Conservation (phyloP, 495 filamentous ascomycete genomes). For the Baudoinia panamericana region DNA sequence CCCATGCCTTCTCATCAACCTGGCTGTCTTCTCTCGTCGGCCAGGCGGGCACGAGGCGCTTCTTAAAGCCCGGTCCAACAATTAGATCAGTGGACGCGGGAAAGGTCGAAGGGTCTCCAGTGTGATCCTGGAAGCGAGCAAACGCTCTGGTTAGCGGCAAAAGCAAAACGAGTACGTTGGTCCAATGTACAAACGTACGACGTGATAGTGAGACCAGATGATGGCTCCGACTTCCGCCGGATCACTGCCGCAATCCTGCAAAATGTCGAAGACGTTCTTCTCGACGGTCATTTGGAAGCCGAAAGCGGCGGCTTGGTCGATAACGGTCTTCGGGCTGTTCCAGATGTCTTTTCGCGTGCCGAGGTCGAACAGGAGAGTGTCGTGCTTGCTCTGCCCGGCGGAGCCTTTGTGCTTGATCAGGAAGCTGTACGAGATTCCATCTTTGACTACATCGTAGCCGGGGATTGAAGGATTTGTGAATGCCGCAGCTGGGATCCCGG, state of each 20-base stretch:
- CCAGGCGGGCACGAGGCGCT: slow-evolving; percentile 36
- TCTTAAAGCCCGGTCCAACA: slow-evolving; percentile 44
- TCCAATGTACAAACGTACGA: slow-evolving; percentile 7
- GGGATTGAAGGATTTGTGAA: slow-evolving; percentile 23
- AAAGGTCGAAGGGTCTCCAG: slow-evolving; percentile 42
- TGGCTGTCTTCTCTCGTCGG: slow-evolving; percentile 32
- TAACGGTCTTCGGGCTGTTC: slow-evolving; percentile 31
- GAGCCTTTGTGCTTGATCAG: slow-evolving; percentile 39
- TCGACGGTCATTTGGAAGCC: slow-evolving; percentile 30
- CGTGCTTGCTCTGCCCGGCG: slow-evolving; percentile 28
- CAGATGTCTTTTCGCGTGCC: slow-evolving; percentile 41
- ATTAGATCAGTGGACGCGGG: slow-evolving; percentile 35
- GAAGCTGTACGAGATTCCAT: slow-evolving; percentile 39
- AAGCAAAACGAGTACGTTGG: too few relatives aligned
- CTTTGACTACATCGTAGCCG: slow-evolving; percentile 24
- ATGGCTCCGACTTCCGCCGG: slow-evolving; percentile 40
- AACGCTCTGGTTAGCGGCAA: too few relatives aligned
- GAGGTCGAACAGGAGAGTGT: slow-evolving; percentile 42
- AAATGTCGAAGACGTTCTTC: slow-evolving; percentile 39
- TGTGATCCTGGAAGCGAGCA: slow-evolving; percentile 55
- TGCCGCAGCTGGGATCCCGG: slow-evolving; percentile 20
- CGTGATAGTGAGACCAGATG: slow-evolving; percentile 33
- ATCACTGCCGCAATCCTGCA: slow-evolving; percentile 36
- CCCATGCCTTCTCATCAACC: slow-evolving; percentile 20
- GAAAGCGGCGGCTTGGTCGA: slow-evolving; percentile 17